Conservation (phyloP, 768 basidiomycete species). For the Mycena indigotica region DNA sequence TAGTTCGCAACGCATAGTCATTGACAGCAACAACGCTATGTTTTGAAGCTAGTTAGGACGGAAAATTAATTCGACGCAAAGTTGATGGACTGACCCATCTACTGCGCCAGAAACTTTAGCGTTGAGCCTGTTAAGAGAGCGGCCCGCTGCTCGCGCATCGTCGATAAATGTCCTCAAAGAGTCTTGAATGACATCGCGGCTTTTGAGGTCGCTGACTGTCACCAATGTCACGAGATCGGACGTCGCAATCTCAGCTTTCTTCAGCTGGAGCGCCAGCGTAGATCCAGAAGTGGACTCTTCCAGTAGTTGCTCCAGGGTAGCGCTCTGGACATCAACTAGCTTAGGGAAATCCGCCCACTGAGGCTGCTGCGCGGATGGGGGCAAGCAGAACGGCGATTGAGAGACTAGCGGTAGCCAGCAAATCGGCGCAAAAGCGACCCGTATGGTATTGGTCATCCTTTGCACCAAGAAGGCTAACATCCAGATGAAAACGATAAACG, state of each 20-base stretch:
- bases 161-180: constrained; percentile 54
- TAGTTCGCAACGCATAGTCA: constrained; percentile 64
- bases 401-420: constrained; percentile 66
- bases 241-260: constrained; percentile 79
- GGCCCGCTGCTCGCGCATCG: constrained; percentile 62
- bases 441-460: constrained; percentile 45
- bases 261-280: constrained; percentile 64
- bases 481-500: constrained; percentile 53
- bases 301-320: constrained; percentile 63
- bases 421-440: constrained; percentile 54
- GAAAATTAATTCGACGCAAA: neutral
- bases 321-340: constrained; percentile 60
- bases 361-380: constrained; percentile 24
- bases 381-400: constrained; percentile 45
- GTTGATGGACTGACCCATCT: constrained; percentile 56
- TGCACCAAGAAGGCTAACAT: constrained; percentile 48
- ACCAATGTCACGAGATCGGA: constrained; percentile 66
- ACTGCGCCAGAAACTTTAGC: constrained; percentile 74
- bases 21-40: constrained; percentile 73
- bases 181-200: constrained; percentile 58
- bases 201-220: constrained; percentile 60
- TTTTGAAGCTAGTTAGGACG: neutral
- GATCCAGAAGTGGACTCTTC: constrained; percentile 62
- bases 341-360: constrained; percentile 62
- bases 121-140: constrained; percentile 61